Evolutionary conservation across 2,329 filamentous ascomycete genomes (phyloP).

Genomic region (Ceratocystis cubensis): DNA sequence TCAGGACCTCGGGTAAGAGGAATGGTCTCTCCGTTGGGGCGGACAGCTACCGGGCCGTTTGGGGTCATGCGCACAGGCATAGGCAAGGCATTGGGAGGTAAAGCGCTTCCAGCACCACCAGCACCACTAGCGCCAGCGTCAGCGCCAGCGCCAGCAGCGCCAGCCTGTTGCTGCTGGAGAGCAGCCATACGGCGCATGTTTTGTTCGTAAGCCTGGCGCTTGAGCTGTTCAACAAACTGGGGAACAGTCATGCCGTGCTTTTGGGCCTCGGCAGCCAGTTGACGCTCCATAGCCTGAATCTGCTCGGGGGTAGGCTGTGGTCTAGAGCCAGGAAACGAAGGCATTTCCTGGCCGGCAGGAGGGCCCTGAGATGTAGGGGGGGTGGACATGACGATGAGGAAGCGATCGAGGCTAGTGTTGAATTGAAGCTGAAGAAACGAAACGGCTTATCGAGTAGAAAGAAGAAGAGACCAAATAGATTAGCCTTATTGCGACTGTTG

Average conservation of each 20-base stretch:
- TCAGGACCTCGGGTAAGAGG: conserved; percentile 11
- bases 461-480: not conserved
- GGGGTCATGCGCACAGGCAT: conserved; percentile 16
- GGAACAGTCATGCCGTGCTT: conserved; percentile 75
- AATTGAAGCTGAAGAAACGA: not conserved
- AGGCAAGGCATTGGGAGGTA: conserved; percentile 12
- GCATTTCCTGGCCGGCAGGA: conserved; percentile 6
- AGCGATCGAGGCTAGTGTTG: not conserved
- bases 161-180: conserved; percentile 16
- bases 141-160: not conserved
- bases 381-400: not conserved
- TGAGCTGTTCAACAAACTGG: conserved; percentile 64
- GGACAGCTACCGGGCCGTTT: conserved; percentile 18
- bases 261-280: conserved; percentile 69
- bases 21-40: conserved; percentile 18
- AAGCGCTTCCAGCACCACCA: not conserved
- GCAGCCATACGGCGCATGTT: conserved; percentile 31
- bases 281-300: conserved; percentile 69
- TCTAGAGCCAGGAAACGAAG: conserved; percentile 26
- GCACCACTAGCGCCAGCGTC: not conserved
- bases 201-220: conserved; percentile 42
- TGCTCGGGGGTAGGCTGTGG: conserved; percentile 66
- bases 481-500: not conserved
- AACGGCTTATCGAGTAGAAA: not conserved
- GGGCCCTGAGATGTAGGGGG: conserved; percentile 3